Percentiles rank a stretch among this genome's conserved stretches.
phyloP scores from a whole-genome alignment of 139 green algal genomes.

The Gonium pectorale region DNA sequence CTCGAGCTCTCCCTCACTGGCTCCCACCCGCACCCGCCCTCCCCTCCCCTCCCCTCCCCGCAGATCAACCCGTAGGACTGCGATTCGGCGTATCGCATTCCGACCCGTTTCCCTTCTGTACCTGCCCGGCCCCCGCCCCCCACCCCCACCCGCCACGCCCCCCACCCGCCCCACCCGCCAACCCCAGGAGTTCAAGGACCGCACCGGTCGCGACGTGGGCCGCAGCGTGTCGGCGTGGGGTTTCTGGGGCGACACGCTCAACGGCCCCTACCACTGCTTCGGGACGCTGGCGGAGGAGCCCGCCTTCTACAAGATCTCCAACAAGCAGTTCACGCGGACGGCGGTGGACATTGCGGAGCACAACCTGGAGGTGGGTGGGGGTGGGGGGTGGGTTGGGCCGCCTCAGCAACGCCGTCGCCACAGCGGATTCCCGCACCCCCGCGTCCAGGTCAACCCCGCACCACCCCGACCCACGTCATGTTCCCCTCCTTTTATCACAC shows the following conservation, averaged over 20 bases:
- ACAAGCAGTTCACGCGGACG: conserved; percentile 78
- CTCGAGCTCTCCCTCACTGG: no score
- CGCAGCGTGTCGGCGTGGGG: conserved; percentile 73
- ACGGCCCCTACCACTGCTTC: conserved; percentile 77
- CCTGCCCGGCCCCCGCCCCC: no score
- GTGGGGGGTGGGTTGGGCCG: not conserved
- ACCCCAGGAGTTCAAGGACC: conserved; percentile 47
- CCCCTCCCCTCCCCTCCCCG: no score
- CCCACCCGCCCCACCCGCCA: not conserved
- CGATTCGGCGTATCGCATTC: no score
- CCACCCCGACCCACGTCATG: no score
- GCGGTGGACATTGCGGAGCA: conserved; percentile 75
- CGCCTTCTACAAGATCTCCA: conserved; percentile 63
- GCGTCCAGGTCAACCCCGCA: no score
- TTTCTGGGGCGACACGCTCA: conserved; percentile 81
- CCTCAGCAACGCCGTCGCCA: not conserved
- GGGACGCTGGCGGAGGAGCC: conserved; percentile 62
- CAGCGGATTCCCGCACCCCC: not conserved
- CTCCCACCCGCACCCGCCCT: no score
- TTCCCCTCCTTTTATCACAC: no score
- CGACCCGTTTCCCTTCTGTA: no score
- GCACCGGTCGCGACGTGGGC: conserved; percentile 68
- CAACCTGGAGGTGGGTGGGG: conserved; percentile 72
- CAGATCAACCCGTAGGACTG: no score
- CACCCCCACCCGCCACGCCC: no score